Evolutionary conservation across 441 rosid species (phyloP).

Genomic region (Breynia disticha): DNA sequence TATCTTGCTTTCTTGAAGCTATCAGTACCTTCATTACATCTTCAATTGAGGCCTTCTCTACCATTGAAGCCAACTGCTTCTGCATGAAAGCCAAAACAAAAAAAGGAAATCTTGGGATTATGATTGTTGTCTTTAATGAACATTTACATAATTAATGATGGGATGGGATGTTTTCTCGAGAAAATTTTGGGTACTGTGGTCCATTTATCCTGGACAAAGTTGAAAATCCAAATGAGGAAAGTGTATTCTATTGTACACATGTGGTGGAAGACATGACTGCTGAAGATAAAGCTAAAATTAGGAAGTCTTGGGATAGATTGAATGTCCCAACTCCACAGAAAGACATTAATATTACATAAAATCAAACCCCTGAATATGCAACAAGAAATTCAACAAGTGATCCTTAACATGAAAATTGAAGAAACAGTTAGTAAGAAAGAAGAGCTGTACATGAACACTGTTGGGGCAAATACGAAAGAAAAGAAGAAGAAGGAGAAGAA

Average conservation of each 20-base stretch:
- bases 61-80: slow-evolving; percentile 93
- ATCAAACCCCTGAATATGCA: slow-evolving; percentile 13
- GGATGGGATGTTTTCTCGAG: slow-evolving; percentile 4
- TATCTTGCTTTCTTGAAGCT: slow-evolving; percentile 94
- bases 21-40: slow-evolving; percentile 93
- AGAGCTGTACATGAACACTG: not conserved
- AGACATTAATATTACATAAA: slow-evolving; percentile 25
- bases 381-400: no score
- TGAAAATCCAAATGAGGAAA: slow-evolving; percentile 40
- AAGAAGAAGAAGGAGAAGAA: not conserved
- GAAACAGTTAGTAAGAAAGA: no score
- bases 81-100: slow-evolving; percentile 23
- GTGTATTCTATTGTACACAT: slow-evolving; percentile 26
- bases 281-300: slow-evolving; percentile 26
- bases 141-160: not conserved
- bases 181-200: slow-evolving; percentile 3
- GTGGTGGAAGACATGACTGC: slow-evolving; percentile 37
- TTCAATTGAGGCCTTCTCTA: slow-evolving; percentile 91
- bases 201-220: slow-evolving; percentile 4
- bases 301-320: slow-evolving; percentile 23
- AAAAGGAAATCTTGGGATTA: slow-evolving; percentile 1
- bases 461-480: slow-evolving; percentile 5
- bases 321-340: slow-evolving; percentile 25
- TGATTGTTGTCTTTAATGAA: no score
- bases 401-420: no score